phyloP scores from a whole-genome alignment of 2,329 filamentous ascomycete genomes.

The Knufia petricola region DNA sequence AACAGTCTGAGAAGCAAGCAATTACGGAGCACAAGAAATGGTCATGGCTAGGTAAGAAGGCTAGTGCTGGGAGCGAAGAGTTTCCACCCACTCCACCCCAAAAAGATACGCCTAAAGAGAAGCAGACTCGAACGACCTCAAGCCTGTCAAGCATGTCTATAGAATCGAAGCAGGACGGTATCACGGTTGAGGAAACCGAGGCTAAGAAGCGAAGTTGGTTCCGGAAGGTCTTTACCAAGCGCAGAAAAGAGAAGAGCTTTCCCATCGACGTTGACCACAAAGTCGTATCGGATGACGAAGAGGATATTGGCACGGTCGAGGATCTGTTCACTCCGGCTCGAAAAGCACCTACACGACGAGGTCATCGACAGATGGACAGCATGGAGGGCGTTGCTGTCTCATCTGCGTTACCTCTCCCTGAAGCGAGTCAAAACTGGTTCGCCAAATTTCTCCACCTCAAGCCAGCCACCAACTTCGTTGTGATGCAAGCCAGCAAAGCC shows the following conservation, averaged over 20 bases:
- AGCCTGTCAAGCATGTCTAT: constrained; percentile 22
- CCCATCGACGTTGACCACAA: constrained; percentile 32
- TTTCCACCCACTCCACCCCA: constrained; percentile 15
- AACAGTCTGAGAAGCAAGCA: constrained; percentile 25
- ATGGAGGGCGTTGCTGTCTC: constrained; percentile 20
- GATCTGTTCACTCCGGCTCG: neutral
- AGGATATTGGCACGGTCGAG: constrained; percentile 12
- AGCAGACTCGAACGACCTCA: constrained; percentile 11
- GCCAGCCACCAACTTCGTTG: constrained; percentile 65
- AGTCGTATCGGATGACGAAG: constrained; percentile 15
- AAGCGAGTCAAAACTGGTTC: constrained; percentile 70
- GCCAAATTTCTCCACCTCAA: constrained; percentile 83
- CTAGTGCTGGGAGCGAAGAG: neutral
- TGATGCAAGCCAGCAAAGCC: constrained; percentile 62
- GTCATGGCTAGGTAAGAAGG: constrained; percentile 35
- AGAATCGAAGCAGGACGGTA: constrained; percentile 10
- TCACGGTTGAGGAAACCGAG: constrained; percentile 16
- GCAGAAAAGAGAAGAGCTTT: constrained; percentile 24
- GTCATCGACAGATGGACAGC: constrained; percentile 11
- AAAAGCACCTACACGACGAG: neutral
- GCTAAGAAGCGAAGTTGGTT: constrained; percentile 23
- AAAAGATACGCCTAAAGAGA: constrained; percentile 19
- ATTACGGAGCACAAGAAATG: constrained; percentile 34
- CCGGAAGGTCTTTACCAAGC: constrained; percentile 22
- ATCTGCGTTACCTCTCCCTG: constrained; percentile 22